Base-by-base conservation (phyloP, 768 basidiomycete genomes). In the Lyophyllum semitale region DNA sequence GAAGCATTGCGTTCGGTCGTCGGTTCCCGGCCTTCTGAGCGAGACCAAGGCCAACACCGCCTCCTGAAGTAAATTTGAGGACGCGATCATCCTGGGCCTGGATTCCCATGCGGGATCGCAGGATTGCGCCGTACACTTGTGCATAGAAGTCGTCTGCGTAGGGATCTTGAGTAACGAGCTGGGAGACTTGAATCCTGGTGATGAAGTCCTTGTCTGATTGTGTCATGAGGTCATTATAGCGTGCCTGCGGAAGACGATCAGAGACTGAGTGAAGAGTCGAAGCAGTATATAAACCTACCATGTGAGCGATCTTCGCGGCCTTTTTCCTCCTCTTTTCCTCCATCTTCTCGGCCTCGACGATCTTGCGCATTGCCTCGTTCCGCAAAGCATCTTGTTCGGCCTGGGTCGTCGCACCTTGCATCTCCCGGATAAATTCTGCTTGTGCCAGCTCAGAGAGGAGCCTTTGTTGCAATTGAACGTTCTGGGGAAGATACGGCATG, bases 201-300 rank as follows among this genome's bases (percentile, higher is more conserved):
- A 99, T 98, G 68, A 98, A 99, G 67, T 98, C 97, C 75, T 98
- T 98, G 79, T 99, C 97, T 11, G 92, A 95, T 72, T 95, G 93
- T 3, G 93, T 94, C 94, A 96, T 96, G 33, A 95, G 80, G 69
- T 95, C 93, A 62, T 96, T 96, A 66, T 95, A 95, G 56, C 91
- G 86, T 57, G 94, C 84, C 93, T 94, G 49, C 33, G 53, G 53
- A 59, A 18, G 30, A 60, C 37, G 25, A 54, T 66, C 8, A 62
- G 50, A 35, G 17, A 23, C 33, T 7, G 22, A 11, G n/a, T 18
- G 5, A 50, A 23, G 25, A 46, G 50, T n/a, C 22, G 40, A 9
- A 22, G 38, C 27, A 53, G 37, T 35, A 32, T 18, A 71, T 35
- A 32, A n/a, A 71, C 77, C 45, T 63, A 88, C 93, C 91, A 95